phyloP scores from a whole-genome alignment of 768 basidiomycete species.

The Tricholoma matsutake region DNA sequence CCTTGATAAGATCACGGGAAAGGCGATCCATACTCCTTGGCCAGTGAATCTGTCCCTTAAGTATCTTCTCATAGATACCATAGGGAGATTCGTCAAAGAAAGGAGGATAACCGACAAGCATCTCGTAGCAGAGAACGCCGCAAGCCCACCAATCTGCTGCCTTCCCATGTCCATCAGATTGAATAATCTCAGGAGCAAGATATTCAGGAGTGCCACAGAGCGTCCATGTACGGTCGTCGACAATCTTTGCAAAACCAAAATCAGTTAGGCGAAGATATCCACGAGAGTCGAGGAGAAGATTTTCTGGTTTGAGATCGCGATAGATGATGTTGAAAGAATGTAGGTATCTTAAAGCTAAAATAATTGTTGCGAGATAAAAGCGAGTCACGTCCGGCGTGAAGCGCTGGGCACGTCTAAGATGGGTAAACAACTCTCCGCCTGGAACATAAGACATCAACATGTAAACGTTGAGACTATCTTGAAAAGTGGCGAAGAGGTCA shows the following conservation, averaged over 20 bases:
- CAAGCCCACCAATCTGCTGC: slow-evolving; percentile 99
- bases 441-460: slow-evolving; percentile 97
- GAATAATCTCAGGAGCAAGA: slow-evolving; percentile 96
- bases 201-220: slow-evolving; percentile 96
- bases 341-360: slow-evolving; percentile 91
- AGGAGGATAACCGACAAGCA: slow-evolving; percentile 98
- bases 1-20: slow-evolving; percentile 84
- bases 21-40: slow-evolving; percentile 87
- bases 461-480: slow-evolving; percentile 95
- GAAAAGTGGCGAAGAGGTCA: slow-evolving; percentile 92
- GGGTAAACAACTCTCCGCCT: slow-evolving; percentile 97
- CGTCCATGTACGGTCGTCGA: slow-evolving; percentile 97
- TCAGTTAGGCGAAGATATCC: slow-evolving; percentile 96
- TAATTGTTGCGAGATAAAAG: slow-evolving; percentile 95
- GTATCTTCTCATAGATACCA: slow-evolving; percentile 97
- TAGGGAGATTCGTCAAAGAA: slow-evolving; percentile 99
- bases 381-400: slow-evolving; percentile 98
- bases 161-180: slow-evolving; percentile 96
- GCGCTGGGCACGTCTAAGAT: slow-evolving; percentile 87
- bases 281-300: slow-evolving; percentile 89
- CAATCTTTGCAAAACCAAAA: slow-evolving; percentile 97
- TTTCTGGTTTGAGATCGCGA: slow-evolving; percentile 98
- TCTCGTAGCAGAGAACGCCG: slow-evolving; percentile 95
- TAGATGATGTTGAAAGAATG: slow-evolving; percentile 98
- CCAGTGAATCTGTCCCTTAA: slow-evolving; percentile 85